These are phyloP conservation scores for Cladosporium austrohemisphaericum DNA, from an alignment of 2,329 filamentous ascomycete species.

Conservation along the genomic window DNA sequence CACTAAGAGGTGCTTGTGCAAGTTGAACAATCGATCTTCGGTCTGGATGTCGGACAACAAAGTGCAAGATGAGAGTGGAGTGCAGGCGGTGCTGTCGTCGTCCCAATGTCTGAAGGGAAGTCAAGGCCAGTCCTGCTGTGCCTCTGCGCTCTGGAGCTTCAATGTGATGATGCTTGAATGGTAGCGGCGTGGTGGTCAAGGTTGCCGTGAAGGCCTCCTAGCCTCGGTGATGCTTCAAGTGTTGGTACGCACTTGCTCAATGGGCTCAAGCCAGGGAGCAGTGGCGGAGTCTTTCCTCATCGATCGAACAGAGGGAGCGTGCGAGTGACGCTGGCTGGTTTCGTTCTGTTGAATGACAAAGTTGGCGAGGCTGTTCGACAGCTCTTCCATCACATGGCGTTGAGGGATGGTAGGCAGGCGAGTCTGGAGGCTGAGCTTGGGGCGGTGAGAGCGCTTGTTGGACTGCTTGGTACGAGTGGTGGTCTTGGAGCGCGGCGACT, in stretches of 20 bases:
- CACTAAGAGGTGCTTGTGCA: neutral
- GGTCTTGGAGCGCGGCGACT: neutral
- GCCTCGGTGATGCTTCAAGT: constrained; percentile 3
- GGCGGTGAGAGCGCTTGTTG: constrained; percentile 8
- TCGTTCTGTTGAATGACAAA: constrained; percentile 3
- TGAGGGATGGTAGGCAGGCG: constrained; percentile 8
- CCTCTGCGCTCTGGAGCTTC: neutral
- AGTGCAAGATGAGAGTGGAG: neutral
- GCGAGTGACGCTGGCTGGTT: neutral
- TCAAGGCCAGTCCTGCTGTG: constrained; percentile 13
- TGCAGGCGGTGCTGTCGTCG: neutral
- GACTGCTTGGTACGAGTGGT: neutral
- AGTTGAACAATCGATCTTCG: neutral
- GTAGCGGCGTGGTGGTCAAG: neutral
- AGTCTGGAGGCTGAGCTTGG: constrained; percentile 11
- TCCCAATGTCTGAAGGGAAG: neutral
- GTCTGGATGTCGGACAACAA: neutral
- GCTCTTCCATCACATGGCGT: constrained; percentile 8
- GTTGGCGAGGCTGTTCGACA: neutral
- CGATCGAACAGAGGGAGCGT: neutral
- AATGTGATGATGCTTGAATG: neutral
- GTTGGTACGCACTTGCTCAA: constrained; percentile 7
- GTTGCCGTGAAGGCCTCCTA: neutral
- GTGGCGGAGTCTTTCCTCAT: constrained; percentile 14
- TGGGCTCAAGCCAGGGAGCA: constrained; percentile 12